A percentile compares a stretch with the other conserved stretches of the same genome.
phyloP scores from a whole-genome alignment of 1,139 yeast species.

The Yamadazyma spencermartinsiae region DNA sequence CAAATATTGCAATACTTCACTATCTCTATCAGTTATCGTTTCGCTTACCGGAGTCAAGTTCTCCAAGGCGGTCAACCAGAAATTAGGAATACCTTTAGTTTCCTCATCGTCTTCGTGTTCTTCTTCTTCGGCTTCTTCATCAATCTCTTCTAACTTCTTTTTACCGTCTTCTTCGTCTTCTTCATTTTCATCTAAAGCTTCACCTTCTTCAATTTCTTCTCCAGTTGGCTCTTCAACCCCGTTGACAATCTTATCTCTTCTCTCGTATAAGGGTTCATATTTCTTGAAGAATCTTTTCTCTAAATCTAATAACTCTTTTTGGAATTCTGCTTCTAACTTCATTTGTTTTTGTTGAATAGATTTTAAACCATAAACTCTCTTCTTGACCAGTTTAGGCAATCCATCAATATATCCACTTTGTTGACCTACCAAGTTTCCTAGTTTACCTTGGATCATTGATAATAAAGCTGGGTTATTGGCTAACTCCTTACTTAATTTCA shows the following conservation, averaged over 20 bases:
- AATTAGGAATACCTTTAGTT: constrained; percentile 80
- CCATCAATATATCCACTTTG: constrained; percentile 83
- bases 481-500: constrained; percentile 43
- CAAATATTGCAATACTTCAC: constrained; percentile 73
- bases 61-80: constrained; percentile 95
- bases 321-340: constrained; percentile 87
- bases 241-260: constrained; percentile 68
- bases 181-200: constrained; percentile 57
- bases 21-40: constrained; percentile 86
- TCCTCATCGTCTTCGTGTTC: constrained; percentile 41
- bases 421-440: constrained; percentile 80
- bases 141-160: constrained; percentile 36
- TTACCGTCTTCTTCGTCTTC: constrained; percentile 33
- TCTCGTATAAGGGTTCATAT: constrained; percentile 75
- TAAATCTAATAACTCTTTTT: constrained; percentile 80
- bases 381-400: constrained; percentile 73
- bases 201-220: constrained; percentile 79
- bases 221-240: constrained; percentile 78
- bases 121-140: constrained; percentile 45
- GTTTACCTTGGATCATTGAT: constrained; percentile 87
- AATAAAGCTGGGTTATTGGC: constrained; percentile 76
- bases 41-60: constrained; percentile 82
- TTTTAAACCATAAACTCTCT: constrained; percentile 80
- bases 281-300: constrained; percentile 77
- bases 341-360: constrained; percentile 81